These are phyloP conservation scores for Ascochyta koolunga DNA, from an alignment of 2,329 filamentous ascomycete species.

Conservation along the genomic window DNA sequence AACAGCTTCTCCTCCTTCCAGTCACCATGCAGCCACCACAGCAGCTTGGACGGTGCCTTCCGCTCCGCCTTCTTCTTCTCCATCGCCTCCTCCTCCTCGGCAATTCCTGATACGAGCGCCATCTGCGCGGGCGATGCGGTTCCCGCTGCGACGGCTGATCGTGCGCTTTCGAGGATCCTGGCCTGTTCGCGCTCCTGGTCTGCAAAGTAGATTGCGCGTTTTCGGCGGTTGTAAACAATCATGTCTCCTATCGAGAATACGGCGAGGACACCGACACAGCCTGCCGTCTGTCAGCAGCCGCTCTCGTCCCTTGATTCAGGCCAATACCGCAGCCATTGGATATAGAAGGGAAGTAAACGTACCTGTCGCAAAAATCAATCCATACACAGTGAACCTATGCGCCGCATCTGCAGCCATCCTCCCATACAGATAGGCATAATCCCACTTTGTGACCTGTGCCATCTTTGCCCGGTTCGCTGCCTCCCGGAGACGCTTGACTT, in stretches of 20 bases:
- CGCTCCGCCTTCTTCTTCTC: conserved; percentile 43
- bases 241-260: conserved; percentile 70
- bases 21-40: conserved; percentile 47
- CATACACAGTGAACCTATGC: conserved; percentile 65
- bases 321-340: conserved; percentile 18
- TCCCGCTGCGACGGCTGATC: conserved; percentile 50
- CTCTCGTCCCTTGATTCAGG: not conserved
- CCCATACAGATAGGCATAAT: conserved; percentile 51
- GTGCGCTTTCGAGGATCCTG: conserved; percentile 53
- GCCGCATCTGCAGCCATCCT: conserved; percentile 61
- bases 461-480: conserved; percentile 55
- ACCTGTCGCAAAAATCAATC: conserved; percentile 67
- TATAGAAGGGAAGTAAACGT: conserved; percentile 27
- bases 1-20: conserved; percentile 47
- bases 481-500: conserved; percentile 58
- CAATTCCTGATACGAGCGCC: conserved; percentile 62
- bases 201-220: conserved; percentile 66
- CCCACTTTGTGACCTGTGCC: conserved; percentile 60
- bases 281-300: conserved; percentile 38
- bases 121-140: conserved; percentile 58
- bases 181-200: conserved; percentile 56
- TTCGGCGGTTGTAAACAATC: conserved; percentile 70
- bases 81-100: conserved; percentile 64
- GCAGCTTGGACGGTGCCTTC: conserved; percentile 36
- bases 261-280: conserved; percentile 65